Base-by-base conservation (phyloP, 2,329 filamentous ascomycete genomes). In the Trichoderma sp. region DNA sequence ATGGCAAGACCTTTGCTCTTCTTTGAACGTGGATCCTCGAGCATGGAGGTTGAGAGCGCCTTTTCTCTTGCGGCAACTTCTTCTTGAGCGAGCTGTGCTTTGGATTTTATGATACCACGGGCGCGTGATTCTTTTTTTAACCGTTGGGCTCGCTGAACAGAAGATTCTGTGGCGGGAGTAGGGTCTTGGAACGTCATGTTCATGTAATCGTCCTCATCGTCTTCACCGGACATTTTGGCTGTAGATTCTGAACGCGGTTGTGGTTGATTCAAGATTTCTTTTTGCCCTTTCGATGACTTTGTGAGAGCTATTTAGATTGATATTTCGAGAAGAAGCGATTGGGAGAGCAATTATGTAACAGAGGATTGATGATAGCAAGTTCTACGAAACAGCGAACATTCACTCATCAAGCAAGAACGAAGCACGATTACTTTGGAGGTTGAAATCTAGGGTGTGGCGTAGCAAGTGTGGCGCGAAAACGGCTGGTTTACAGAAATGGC, bases 131-230 rank as follows among this genome's bases (percentile, higher is more conserved):
- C 88, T 76, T 86, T 86, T 76, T 86, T 84, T 32, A 87, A 82
- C 8, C 86, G 85, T 74, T 84, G 81, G 7, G 85, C 83, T n/a
- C 87, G 84, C 77, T 89, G 86, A 15, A 89, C 78, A 1, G 86
- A 89, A 1, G 85, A 86, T 76, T 88, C 86, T 75, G 77, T 80
- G 83, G 83, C 81, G 83, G 88, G 79, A 80, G 85, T 77, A 82
- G 87, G 79, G 32, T 97, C 93, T 21, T 89, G 86, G 79, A 99
- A 95, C 15, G 91, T 87, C 95, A 99, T 98, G 77, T 91, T 94
- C 92, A 99, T 97, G 86, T 99, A 98, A 82, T 99, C 96, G 74
- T 98, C 94, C 74, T 94, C 93, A 24, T 94, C 93, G 7, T 93
- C 92, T 3, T 67, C 39, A 8, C 28, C 62, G 15, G 72, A 60